Evolutionary conservation across 768 basidiomycete species (phyloP).

Genomic region (Lenzites betulinus): DNA sequence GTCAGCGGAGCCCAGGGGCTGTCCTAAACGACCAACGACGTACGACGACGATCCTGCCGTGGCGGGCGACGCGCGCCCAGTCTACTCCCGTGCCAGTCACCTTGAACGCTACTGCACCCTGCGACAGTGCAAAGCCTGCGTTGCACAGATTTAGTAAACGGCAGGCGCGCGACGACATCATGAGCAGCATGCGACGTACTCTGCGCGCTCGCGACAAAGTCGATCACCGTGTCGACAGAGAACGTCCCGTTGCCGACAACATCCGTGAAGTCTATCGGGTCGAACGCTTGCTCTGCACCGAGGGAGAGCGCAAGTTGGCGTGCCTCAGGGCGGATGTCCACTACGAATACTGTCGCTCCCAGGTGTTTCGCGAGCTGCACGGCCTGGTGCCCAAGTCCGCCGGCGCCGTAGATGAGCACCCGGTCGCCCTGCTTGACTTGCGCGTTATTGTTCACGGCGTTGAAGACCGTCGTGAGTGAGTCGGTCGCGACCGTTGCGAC

Average conservation of each 20-base stretch:
- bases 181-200: conserved; percentile 9
- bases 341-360: conserved; percentile 31
- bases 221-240: conserved; percentile 28
- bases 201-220: conserved; percentile 26
- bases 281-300: conserved; percentile 27
- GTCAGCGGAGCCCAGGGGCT: too few relatives aligned
- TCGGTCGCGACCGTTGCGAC: conserved; percentile 9
- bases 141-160: background rate
- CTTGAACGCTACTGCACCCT: background rate
- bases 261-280: conserved; percentile 20
- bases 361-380: conserved; percentile 29
- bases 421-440: background rate
- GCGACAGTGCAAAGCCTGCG: conserved; percentile 5
- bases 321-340: conserved; percentile 26
- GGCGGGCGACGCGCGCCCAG: background rate
- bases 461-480: conserved; percentile 8
- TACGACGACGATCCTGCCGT: conserved; percentile 7
- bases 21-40: background rate
- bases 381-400: conserved; percentile 15
- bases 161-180: background rate
- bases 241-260: conserved; percentile 16
- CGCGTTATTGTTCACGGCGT: conserved; percentile 10
- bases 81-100: background rate
- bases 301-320: conserved; percentile 27
- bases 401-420: conserved; percentile 17